Evolutionary conservation across 257 asterid species (phyloP), one percentile per base, ranked within the genome.

Genomic region (Przewalskia tangutica): DNA sequence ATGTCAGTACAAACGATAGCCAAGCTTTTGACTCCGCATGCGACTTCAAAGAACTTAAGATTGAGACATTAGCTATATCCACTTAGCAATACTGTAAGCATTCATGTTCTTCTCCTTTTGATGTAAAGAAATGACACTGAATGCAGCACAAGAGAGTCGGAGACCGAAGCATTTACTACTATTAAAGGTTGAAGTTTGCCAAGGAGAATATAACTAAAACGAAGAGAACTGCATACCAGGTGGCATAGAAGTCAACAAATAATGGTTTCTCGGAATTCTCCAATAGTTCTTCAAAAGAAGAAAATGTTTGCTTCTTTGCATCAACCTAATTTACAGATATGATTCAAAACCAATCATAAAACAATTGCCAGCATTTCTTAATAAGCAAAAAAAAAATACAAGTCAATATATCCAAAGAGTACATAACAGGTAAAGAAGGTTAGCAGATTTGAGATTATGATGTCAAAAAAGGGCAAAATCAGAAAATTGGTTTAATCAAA

Each of bases 201-300:
- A 44, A 11, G 44, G 13, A 71, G 38, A 70, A 63, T 18, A 44
- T 67, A 7, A 51, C n/a, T 51, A 42, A 54, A 5, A 36, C 23
- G 5, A 36, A 70, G n/a, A 46, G 55, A 44, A 70, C 38, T 17
- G 80, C 85, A 86, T 88, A 95, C 99, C 99, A 95, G 81, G 98
- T 94, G 51, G 99, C 99, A 85, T 95, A 95, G 86, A 95, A 95
- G 89, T 95, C 99, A 17, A 95, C 98, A 86, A 95, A 79, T 63
- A 95, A 90, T 16, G 99, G 97, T 83, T 91, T 95, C 62, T 94
- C 97, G 32, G 97, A 83, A 64, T 89, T 90, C 81, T 91, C 90
- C 90, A 95, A 81, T 87, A 94, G 77, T 79, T 94, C 98, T 54
- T 91, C 98, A 16, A 95, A 89, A 63, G 97, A 90, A 81, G 91